Evolutionary conservation across 495 filamentous ascomycete genomes (phyloP).

Genomic region (Penicillium turbatum): DNA sequence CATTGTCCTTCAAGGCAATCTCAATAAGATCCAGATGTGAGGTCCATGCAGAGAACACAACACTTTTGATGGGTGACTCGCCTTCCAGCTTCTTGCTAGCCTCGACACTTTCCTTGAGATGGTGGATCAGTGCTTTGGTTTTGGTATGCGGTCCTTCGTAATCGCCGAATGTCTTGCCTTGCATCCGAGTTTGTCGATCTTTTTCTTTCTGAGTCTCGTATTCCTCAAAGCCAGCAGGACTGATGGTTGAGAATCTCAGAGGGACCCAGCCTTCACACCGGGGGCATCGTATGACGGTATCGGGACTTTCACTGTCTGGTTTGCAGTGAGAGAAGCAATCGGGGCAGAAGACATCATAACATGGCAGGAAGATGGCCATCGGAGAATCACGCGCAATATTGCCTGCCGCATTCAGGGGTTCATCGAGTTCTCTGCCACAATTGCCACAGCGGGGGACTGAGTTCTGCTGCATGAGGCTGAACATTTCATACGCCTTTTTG

Average conservation of each 20-base stretch:
- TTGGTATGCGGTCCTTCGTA: slow-evolving; percentile 91
- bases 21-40: slow-evolving; percentile 91
- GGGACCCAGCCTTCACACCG: slow-evolving; percentile 60
- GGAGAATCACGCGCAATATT: slow-evolving; percentile 53
- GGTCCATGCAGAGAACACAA: slow-evolving; percentile 93
- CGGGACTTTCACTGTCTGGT: slow-evolving; percentile 20
- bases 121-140: slow-evolving; percentile 69
- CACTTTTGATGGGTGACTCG: slow-evolving; percentile 74
- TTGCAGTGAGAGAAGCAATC: slow-evolving; percentile 56
- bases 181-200: slow-evolving; percentile 38
- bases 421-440: slow-evolving; percentile 61
- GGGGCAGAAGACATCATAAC: slow-evolving; percentile 77
- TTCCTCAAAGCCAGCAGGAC: slow-evolving; percentile 56
- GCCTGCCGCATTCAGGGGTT: slow-evolving; percentile 38
- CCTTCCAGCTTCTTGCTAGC: slow-evolving; percentile 54
- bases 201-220: slow-evolving; percentile 44
- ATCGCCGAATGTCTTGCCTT: slow-evolving; percentile 56
- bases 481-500: slow-evolving; percentile 74
- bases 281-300: slow-evolving; percentile 49
- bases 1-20: slow-evolving; percentile 65
- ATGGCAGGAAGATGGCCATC: slow-evolving; percentile 75
- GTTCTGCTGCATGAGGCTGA: slow-evolving; percentile 73
- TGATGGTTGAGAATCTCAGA: slow-evolving; percentile 60
- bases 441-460: slow-evolving; percentile 63
- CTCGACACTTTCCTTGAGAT: slow-evolving; percentile 55